Evolutionary conservation across 225 moss, liverwort and hornwort species (phyloP), one percentile per base, ranked within the genome.

Genomic region (Straminergon stramineum): DNA sequence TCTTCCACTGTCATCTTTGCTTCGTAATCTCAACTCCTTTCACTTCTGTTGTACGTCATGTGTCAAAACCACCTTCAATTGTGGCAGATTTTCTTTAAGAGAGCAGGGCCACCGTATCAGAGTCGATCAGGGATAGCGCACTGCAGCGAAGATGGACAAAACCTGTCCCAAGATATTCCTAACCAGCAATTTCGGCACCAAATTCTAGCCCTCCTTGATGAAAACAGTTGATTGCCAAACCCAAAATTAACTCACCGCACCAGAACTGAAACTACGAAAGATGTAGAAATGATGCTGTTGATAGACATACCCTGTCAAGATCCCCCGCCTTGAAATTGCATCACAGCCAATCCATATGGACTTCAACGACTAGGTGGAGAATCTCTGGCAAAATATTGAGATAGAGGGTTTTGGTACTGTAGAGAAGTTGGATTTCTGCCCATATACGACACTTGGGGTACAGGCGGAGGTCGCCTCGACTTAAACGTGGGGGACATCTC

Each of bases 291-390:
- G 58, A 85, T 90, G 90, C 85, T 89, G 82, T 88, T 65, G 63
- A 84, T 22, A 78, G 61, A 84, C 64, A 74, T 52, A n/a, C 32
- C 63, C 84, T 76, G 88, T 82, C 81, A 74, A 56, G 71, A 82
- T 53, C 48, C 80, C 55, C 78, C 57, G 48, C 43, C 83, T 86
- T 66, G 56, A 80, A 75, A 90, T 89, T 77, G 93, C 93, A 64
- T 73, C 84, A 67, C 83, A 92, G 60, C 32, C 52, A 73, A 64
- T 84, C 66, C 35, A 87, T 55, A 62, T 58, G 64, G 71, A 70
- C 71, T 86, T 93, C 56, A 90, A 75, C 92, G 92, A 92, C 92
- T 87, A 17, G 90, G 90, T 43, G 90, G 88, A 61, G 90, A 92
- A 48, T 88, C 39, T 23, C 83, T 66, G 45, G 71, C 67, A 55